Percentiles rank a stretch among this genome's conserved stretches.
These are phyloP conservation scores for Pseudocercospora fuligena DNA, from an alignment of 2,329 filamentous ascomycete species.

Conservation along the genomic window DNA sequence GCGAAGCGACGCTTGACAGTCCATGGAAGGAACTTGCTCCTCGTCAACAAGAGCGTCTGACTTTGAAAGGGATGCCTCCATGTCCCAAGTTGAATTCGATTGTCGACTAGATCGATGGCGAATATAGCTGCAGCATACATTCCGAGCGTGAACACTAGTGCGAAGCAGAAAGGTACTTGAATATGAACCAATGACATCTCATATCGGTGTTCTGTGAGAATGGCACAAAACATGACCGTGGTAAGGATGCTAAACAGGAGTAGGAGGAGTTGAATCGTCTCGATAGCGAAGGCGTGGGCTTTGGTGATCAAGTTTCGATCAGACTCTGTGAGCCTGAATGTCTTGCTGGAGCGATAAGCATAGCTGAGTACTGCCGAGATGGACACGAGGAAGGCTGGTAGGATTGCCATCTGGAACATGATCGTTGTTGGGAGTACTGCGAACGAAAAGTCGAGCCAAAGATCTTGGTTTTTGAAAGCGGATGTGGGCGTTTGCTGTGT, in stretches of 20 bases:
- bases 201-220: neutral
- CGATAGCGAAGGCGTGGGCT: constrained; percentile 23
- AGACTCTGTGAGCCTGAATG: neutral
- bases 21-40: constrained; percentile 17
- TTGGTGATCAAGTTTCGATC: neutral
- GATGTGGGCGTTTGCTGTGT: neutral
- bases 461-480: neutral
- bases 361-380: constrained; percentile 15
- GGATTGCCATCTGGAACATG: neutral
- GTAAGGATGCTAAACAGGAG: constrained; percentile 5
- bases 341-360: constrained; percentile 11
- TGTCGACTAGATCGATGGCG: constrained; percentile 24
- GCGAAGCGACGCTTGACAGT: constrained; percentile 9
- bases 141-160: neutral
- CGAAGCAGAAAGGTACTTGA: constrained; percentile 7
- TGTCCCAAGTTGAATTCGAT: constrained; percentile 17
- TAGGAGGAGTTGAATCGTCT: constrained; percentile 17
- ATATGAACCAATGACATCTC: neutral
- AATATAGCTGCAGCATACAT: constrained; percentile 11
- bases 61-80: constrained; percentile 23
- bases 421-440: neutral
- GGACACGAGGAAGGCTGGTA: constrained; percentile 4
- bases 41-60: constrained; percentile 24
- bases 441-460: neutral
- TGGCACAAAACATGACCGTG: neutral